Conservation (phyloP, 176 grass and related monocot genomes). For the Poa annua region DNA sequence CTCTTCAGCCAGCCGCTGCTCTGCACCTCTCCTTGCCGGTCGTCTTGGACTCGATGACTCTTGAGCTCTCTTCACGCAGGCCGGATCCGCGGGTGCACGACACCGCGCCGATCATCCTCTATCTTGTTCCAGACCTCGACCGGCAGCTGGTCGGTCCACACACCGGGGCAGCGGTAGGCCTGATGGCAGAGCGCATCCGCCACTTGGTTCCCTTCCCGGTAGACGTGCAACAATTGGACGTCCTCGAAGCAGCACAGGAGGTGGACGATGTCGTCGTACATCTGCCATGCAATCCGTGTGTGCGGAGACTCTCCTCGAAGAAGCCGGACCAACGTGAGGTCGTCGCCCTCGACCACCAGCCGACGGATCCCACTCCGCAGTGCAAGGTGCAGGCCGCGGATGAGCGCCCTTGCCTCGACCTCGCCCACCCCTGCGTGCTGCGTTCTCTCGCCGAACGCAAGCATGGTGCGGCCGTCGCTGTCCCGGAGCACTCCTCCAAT, state of each 20-base stretch:
- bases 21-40: no score
- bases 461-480: background rate
- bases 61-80: background rate
- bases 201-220: background rate
- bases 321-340: background rate
- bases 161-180: background rate
- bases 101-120: background rate
- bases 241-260: background rate
- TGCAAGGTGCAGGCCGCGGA: background rate
- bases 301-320: background rate
- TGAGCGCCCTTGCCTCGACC: constrained; percentile 17
- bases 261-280: background rate
- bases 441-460: background rate
- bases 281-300: background rate
- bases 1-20: no score
- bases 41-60: no score
- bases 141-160: background rate
- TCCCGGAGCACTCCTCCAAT: background rate
- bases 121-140: background rate
- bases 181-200: background rate
- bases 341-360: background rate
- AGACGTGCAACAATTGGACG: background rate
- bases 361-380: background rate
- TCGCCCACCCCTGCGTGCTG: background rate
- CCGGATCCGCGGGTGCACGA: background rate